Evolutionary conservation across 257 asterid genomes (phyloP), one percentile per base, ranked within the genome.

Genomic region (Pogostemon cablin): DNA sequence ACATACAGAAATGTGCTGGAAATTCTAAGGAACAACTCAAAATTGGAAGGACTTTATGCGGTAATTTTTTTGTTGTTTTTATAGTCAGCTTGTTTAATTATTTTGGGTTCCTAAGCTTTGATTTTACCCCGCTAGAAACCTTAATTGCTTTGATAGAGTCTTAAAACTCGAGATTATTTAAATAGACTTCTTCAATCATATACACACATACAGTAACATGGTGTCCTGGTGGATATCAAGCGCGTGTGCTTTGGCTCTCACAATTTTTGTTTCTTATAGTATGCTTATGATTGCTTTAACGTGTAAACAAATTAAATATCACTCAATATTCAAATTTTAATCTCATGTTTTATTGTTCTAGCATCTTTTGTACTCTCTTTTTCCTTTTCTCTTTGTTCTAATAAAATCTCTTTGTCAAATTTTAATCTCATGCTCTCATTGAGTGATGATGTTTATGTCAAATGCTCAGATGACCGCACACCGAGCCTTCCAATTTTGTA

Each of bases 401-500:
- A 15, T 15, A 15, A 15, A 15, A 15, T 15, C 15, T 15, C 0
- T 15, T 17, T 32, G 17, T 52, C 46, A 48, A 9, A 67, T 61
- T 53, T 25, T 71, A 38, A 41, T 35, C 2, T 44, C 41, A 48
- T 52, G 67, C 3, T 50, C 54, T 70, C 48, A 40, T 68, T 42
- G 67, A 35, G 50, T 62, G 69, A 64, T 71, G 48, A 38, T 54
- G 37, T 7, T 54, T 15, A 63, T 69, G 32, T 55, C 12, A 34
- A 68, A 50, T 68, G 44, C 72, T 67, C 80, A 93, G 98, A 93
- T 93, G 98, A 91, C 97, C 6, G 97, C 97, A 34, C 96, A 90
- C 47, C 96, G 98, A 4, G 97, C 98, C 73, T 90, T 93, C 77
- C 97, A 93, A 77, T 93, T 93, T 79, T 93, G 98, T 82, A 93